Base-by-base conservation (phyloP, 2,329 filamentous ascomycete species). In the Aspergillus proliferans region DNA sequence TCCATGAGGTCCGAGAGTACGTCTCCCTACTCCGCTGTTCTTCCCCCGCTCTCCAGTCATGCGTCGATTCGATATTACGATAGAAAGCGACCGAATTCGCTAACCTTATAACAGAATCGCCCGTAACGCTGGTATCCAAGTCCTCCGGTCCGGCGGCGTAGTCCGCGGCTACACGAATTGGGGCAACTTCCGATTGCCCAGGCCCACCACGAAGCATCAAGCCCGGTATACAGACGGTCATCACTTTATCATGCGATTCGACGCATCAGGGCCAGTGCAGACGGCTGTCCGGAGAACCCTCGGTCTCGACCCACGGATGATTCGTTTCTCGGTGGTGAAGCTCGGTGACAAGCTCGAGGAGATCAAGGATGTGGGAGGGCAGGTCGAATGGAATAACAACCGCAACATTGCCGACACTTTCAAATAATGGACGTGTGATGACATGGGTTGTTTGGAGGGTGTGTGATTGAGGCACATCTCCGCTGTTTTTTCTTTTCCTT, bases 181-280 rank as follows among this genome's bases (percentile, higher is more conserved):
- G 93, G 93, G 93, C 66, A 81, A 87, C 59, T 96, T 93, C 74
- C 79, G 85, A 43, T 85, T 98, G 15, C 92, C 93, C 43, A 86
- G 84, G 58, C 83, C 88, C 53, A 79, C 85, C 51, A 85, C 84
- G 53, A 85, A 86, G 66, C 85, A 94, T 71, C 90, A 96, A 73
- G 83, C 86, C 60, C 84, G 83, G 58, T 86, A 97, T 79, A 82
- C 82, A 56, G 81, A 84, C 59, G 93, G 93, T 48, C 91, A 97
- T 76, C 95, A 98, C 79, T 98, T 98, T 71, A 87, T 95, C 65
- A 88, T 98, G 87, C 88, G 93, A 61, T 98, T 95, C 77, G 93
- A 98, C 70, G 76, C 86, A 49, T 86, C 84, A 51, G 81, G 84
- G 6, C 70, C 76, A 45, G 85, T 87, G 6, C 92, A 97, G 71